Base-by-base conservation (phyloP, 2,329 filamentous ascomycete genomes). In the Talaromyces piceae region DNA sequence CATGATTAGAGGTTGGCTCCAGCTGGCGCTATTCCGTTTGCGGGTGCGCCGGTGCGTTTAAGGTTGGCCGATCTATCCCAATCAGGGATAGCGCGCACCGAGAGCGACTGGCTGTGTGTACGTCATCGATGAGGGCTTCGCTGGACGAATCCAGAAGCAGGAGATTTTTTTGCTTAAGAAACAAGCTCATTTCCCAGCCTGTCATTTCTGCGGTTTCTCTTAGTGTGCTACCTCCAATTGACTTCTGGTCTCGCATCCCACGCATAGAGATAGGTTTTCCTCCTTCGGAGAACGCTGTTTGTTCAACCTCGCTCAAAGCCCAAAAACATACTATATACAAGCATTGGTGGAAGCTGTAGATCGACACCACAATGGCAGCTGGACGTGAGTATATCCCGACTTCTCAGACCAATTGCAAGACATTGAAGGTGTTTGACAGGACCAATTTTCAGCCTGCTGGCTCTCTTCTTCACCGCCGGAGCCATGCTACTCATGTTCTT, bases 401-500 rank as follows among this genome's bases (percentile, higher is more conserved):
- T 39, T n/a, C n/a, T n/a, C n/a, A n/a, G n/a, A n/a, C n/a, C n/a
- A n/a, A n/a, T n/a, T n/a, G n/a, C n/a, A n/a, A n/a, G n/a, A n/a
- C n/a, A n/a, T n/a, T n/a, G n/a, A n/a, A n/a, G n/a, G n/a, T n/a
- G n/a, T n/a, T n/a, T 27, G 31, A 28, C 61, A 84, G 81, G 81
- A 62, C 75, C 77, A 51, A 51, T 76, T 45, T 68, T 84, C 61
- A 78, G 76, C 58, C 64, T 81, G 44, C 56, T 75, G 45, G 82
- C 82, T 64, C 72, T 86, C 53, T 67, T 86, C 59, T 72, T 87
- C 55, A 75, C 83, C 55, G 81, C 79, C 43, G 81, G 75, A 41
- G 77, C 81, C 49, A 72, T 84, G 48, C 68, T 87, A 25, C 68
- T 88, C 56, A 78, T 84, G 59, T 80, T 87, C 68, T 76, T 87